These are phyloP conservation scores for Clathrospora elynae DNA, from an alignment of 2,329 filamentous ascomycete species.

Conservation along the genomic window DNA sequence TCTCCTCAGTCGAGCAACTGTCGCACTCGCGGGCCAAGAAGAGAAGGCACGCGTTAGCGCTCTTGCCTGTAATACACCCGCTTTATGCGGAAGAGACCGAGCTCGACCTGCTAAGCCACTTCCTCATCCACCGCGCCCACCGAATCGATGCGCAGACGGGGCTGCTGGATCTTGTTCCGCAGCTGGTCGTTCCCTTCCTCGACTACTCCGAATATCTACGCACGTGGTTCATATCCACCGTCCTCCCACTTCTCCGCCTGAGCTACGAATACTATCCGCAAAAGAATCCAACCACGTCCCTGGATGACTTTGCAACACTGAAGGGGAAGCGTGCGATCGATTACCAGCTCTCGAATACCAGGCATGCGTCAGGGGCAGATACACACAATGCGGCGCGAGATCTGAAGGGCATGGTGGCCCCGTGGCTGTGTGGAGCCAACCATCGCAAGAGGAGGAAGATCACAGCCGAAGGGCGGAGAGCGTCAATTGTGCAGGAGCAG, in stretches of 20 bases:
- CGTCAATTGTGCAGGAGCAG: conserved; percentile 46
- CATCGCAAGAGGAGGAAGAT: conserved; percentile 62
- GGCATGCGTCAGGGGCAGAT: conserved; percentile 18
- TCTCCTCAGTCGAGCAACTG: conserved; percentile 61
- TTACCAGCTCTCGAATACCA: conserved; percentile 57
- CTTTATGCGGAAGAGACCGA: conserved; percentile 56
- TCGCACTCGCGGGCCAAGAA: conserved; percentile 68
- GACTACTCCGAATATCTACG: conserved; percentile 64
- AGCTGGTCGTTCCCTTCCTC: conserved; percentile 72
- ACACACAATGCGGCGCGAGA: conserved; percentile 62
- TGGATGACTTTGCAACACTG: conserved; percentile 68
- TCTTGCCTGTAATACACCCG: conserved; percentile 63
- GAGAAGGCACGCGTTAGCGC: conserved; percentile 65
- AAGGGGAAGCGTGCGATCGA: conserved; percentile 64
- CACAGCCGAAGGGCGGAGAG: conserved; percentile 35
- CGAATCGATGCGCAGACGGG: conserved; percentile 74
- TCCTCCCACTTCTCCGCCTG: conserved; percentile 71
- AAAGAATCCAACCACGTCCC: conserved; percentile 56
- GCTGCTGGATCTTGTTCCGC: conserved; percentile 69
- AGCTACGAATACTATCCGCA: conserved; percentile 72
- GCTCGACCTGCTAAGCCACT: conserved; percentile 64
- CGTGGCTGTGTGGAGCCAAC: conserved; percentile 71
- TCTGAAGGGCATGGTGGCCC: conserved; percentile 69
- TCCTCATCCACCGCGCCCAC: conserved; percentile 70
- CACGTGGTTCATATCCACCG: conserved; percentile 70